Evolutionary conservation across 2,329 filamentous ascomycete genomes (phyloP).

Genomic region (Ceratocystis smalleyi): DNA sequence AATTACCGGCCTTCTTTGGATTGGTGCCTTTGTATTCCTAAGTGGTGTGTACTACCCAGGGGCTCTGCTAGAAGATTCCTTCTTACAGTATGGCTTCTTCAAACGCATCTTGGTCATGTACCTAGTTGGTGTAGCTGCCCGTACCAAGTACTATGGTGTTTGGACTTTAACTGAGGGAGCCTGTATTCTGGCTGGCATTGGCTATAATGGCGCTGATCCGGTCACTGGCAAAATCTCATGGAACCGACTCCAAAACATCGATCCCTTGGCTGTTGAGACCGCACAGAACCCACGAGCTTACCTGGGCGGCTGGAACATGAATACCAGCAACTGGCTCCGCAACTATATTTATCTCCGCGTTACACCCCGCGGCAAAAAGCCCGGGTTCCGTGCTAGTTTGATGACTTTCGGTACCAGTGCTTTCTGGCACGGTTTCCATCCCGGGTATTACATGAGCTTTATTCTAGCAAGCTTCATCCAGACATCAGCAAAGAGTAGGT

Average conservation of each 20-base stretch:
- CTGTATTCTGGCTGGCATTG: constrained; percentile 83
- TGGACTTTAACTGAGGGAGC: constrained; percentile 88
- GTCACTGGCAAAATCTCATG: constrained; percentile 73
- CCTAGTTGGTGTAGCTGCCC: constrained; percentile 64
- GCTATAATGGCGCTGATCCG: constrained; percentile 84
- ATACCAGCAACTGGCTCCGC: constrained; percentile 90
- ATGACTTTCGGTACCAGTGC: constrained; percentile 90
- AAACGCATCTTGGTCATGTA: constrained; percentile 66
- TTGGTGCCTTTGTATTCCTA: constrained; percentile 61
- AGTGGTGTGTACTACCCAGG: constrained; percentile 49
- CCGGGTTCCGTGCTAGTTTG: constrained; percentile 84
- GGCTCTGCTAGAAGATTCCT: constrained; percentile 50
- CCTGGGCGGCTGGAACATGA: constrained; percentile 92
- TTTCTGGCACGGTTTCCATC: constrained; percentile 96
- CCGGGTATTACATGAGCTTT: constrained; percentile 88
- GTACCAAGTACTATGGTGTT: constrained; percentile 92
- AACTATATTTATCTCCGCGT: constrained; percentile 94
- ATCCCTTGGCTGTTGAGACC: constrained; percentile 68
- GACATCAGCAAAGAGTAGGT: constrained; percentile 76
- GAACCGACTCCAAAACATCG: constrained; percentile 78
- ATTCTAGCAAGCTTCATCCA: constrained; percentile 81
- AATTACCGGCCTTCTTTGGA: constrained; percentile 58
- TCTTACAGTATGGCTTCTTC: constrained; percentile 50
- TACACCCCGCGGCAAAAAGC: constrained; percentile 88
- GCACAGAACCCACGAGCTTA: constrained; percentile 91